Evolutionary conservation across 495 filamentous ascomycete species (phyloP).

Genomic region (Talaromyces wortmannii): DNA sequence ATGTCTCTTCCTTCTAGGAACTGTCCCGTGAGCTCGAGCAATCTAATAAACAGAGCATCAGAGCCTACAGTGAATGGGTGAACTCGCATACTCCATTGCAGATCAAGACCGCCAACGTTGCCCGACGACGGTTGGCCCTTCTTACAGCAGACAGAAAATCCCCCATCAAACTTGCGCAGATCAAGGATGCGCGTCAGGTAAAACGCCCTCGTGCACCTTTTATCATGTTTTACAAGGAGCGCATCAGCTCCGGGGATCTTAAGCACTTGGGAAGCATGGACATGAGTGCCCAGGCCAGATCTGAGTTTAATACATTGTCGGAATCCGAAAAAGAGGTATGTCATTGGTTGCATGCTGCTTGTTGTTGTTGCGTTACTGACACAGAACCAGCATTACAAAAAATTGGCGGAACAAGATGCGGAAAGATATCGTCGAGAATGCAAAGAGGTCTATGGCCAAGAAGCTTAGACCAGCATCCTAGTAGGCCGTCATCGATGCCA

Average conservation of each 20-base stretch:
- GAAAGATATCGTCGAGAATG: slow-evolving; percentile 28
- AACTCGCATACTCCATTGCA: slow-evolving; percentile 44
- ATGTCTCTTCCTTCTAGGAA: slow-evolving; percentile 8
- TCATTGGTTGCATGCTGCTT: neutral
- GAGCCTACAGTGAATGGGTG: slow-evolving; percentile 52
- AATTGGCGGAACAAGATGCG: slow-evolving; percentile 11
- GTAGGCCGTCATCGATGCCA: neutral
- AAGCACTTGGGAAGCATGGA: slow-evolving; percentile 23
- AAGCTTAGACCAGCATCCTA: neutral
- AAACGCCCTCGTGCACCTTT: slow-evolving; percentile 36
- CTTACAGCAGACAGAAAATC: slow-evolving; percentile 8
- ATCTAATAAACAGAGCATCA: slow-evolving; percentile 35
- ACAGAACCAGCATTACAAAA: slow-evolving; percentile 17
- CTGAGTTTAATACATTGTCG: slow-evolving; percentile 52
- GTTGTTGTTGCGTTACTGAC: neutral
- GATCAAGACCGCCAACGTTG: slow-evolving; percentile 57
- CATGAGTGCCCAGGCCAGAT: slow-evolving; percentile 14
- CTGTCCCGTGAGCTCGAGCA: too few relatives aligned
- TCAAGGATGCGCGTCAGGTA: slow-evolving; percentile 55
- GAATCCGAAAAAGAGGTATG: slow-evolving; percentile 50
- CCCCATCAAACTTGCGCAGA: slow-evolving; percentile 1
- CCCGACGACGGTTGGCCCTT: slow-evolving; percentile 44
- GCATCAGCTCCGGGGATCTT: slow-evolving; percentile 39
- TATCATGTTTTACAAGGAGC: slow-evolving; percentile 38
- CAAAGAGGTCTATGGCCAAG: slow-evolving; percentile 25